Evolutionary conservation across 768 basidiomycete genomes (phyloP), one percentile per base, ranked within the genome.

Genomic region (Psilocybe tampanensis): DNA sequence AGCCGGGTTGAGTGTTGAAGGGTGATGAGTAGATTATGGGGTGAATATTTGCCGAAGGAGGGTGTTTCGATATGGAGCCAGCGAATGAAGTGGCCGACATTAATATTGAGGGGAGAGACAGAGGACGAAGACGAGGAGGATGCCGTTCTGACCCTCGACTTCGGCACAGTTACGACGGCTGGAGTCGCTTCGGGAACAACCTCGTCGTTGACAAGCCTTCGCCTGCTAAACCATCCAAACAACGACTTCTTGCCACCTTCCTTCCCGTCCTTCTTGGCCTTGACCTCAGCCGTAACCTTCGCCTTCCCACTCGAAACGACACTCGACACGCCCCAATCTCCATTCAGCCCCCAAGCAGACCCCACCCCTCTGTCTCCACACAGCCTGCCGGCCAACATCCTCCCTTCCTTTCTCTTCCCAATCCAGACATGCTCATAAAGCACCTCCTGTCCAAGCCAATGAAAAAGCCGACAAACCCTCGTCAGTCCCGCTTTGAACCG

Each of bases 341-440:
- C n/a, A n/a, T n/a, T n/a, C 22, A 21, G 29, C 4, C 29, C n/a
- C n/a, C n/a, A n/a, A n/a, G 29, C 29, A 29, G 29, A 29, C 29
- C 48, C 42, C 22, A 22, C 54, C 50, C n/a, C 48, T 12, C 54
- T 61, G 45, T 64, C 63, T n/a, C 61, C 63, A 36, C 64, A 59
- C 39, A 71, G 44, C 51, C 61, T 36, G 21, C 56, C 66, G n/a
- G 69, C 70, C 19, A 72, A 52, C 17, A 36, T 42, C 54, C 64
- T 54, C 47, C 66, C 70, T 47, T 71, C 64, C 51, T 58, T 55
- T 8, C 81, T 80, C 34, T 80, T 73, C 50, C 76, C 76, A 63
- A 91, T 84, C 89, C 89, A 90, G 34, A 90, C 79, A 66, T 82
- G 85, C 64, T 89, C 86, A 70, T 80, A 90, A 17, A 90, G 69